phyloP scores from a whole-genome alignment of 2,329 filamentous ascomycete species.

The Ascocoryne sarcoides region DNA sequence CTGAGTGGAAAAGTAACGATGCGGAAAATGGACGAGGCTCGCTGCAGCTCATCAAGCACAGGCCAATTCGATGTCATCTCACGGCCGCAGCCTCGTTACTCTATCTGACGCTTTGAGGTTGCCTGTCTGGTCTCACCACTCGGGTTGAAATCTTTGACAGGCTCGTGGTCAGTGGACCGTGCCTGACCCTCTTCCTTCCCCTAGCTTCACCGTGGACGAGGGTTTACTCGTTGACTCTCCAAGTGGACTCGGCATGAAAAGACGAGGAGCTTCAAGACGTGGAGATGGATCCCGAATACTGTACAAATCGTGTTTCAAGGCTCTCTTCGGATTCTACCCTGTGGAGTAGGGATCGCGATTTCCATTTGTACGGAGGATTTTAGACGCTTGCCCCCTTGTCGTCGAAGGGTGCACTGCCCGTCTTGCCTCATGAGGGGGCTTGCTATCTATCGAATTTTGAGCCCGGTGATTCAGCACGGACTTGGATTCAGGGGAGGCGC shows the following conservation, averaged over 20 bases:
- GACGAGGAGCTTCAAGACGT: too few relatives aligned
- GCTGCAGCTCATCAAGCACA: slow-evolving; percentile 8
- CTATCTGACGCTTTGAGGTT: slow-evolving; percentile 5
- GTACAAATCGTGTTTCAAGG: not conserved
- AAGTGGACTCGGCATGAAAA: too few relatives aligned
- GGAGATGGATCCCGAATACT: too few relatives aligned
- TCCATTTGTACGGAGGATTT: too few relatives aligned
- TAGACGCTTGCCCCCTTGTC: too few relatives aligned
- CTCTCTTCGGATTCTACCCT: not conserved
- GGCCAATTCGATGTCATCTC: slow-evolving; percentile 6
- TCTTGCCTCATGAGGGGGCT: not conserved
- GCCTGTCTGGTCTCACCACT: slow-evolving; percentile 11
- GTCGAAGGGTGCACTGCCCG: not conserved
- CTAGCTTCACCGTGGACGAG: too few relatives aligned
- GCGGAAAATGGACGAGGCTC: not conserved
- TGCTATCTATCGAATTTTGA: not conserved
- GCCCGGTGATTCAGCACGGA: not conserved
- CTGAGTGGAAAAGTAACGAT: not conserved
- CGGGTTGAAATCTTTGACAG: slow-evolving; percentile 20
- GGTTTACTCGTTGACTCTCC: too few relatives aligned
- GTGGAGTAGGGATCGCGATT: not conserved
- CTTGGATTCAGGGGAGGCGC: not conserved
- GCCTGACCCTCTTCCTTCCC: too few relatives aligned
- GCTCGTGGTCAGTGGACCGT: slow-evolving; percentile 16
- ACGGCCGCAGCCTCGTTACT: slow-evolving; percentile 10